Conservation (phyloP, 495 filamentous ascomycete genomes). For the Amniculicola lignicola region DNA sequence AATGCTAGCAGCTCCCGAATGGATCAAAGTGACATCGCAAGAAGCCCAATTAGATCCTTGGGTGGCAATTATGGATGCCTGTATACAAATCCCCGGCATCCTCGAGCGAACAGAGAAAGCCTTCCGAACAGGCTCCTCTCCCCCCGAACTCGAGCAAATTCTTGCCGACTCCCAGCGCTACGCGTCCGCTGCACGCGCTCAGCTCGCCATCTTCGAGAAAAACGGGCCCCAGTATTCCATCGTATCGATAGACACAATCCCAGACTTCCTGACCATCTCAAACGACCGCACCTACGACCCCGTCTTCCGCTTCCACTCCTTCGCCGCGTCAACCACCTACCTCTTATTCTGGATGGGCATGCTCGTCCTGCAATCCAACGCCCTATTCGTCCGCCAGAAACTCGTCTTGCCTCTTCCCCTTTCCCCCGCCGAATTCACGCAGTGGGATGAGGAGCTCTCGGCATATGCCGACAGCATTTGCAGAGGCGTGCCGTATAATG, state of each 20-base stretch:
- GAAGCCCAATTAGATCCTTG: constrained; percentile 12
- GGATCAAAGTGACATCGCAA: constrained; percentile 19
- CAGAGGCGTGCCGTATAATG: constrained; percentile 15
- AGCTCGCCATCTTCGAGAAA: constrained; percentile 15
- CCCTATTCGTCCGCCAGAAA: constrained; percentile 8
- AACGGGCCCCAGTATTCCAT: constrained; percentile 11
- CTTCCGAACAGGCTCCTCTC: background rate
- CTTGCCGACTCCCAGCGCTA: constrained; percentile 12
- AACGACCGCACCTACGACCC: constrained; percentile 5
- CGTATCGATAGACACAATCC: background rate
- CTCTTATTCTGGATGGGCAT: constrained; percentile 29
- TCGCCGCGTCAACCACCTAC: constrained; percentile 9
- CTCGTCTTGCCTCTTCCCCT: constrained; percentile 1
- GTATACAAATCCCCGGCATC: constrained; percentile 24
- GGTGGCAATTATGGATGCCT: constrained; percentile 18
- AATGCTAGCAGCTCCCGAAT: constrained; percentile 21
- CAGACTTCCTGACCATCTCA: constrained; percentile 11
- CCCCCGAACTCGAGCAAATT: constrained; percentile 13
- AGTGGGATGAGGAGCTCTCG: constrained; percentile 25
- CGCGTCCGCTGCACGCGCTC: background rate
- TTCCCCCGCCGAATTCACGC: constrained; percentile 11
- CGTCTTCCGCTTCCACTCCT: constrained; percentile 22
- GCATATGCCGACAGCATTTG: constrained; percentile 27
- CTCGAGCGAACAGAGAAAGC: constrained; percentile 25
- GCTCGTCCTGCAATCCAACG: constrained; percentile 24